A percentile compares a stretch with the other conserved stretches of the same genome.
These are phyloP conservation scores for Tolypocladium cylindrosporum DNA, from an alignment of 2,329 filamentous ascomycete genomes.

Conservation along the genomic window DNA sequence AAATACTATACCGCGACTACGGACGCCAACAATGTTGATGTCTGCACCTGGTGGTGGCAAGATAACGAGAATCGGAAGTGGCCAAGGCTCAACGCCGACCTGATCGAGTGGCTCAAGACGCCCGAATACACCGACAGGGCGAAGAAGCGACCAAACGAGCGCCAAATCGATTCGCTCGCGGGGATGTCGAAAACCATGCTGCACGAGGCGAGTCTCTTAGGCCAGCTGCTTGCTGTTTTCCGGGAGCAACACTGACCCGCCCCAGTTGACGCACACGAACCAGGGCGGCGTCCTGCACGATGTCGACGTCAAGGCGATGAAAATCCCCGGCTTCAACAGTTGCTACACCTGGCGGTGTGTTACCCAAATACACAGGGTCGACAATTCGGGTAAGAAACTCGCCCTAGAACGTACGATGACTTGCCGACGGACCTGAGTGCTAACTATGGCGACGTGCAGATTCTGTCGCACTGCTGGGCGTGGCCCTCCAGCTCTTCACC, in stretches of 20 bases:
- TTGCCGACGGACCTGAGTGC: background rate
- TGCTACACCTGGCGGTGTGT: background rate
- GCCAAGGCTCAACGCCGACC: background rate
- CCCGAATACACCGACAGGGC: background rate
- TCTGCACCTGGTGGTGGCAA: background rate
- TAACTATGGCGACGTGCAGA: background rate
- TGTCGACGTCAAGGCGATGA: background rate
- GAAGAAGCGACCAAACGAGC: no score
- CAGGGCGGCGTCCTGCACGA: background rate
- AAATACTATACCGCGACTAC: background rate
- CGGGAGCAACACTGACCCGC: background rate
- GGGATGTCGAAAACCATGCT: background rate
- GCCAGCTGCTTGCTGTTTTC: background rate
- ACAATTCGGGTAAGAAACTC: background rate
- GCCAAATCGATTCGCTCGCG: background rate
- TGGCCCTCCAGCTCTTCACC: background rate
- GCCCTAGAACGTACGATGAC: background rate
- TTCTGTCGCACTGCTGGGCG: background rate
- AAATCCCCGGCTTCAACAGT: background rate
- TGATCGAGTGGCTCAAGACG: background rate
- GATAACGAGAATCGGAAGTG: accelerated
- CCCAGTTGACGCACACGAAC: background rate
- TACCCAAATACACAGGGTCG: background rate
- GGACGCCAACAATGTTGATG: background rate
- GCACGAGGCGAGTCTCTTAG: background rate